Evolutionary conservation across 2,329 filamentous ascomycete species (phyloP), one percentile per base, ranked within the genome.

Genomic region (Hymenotorrendiella dingleyae): DNA sequence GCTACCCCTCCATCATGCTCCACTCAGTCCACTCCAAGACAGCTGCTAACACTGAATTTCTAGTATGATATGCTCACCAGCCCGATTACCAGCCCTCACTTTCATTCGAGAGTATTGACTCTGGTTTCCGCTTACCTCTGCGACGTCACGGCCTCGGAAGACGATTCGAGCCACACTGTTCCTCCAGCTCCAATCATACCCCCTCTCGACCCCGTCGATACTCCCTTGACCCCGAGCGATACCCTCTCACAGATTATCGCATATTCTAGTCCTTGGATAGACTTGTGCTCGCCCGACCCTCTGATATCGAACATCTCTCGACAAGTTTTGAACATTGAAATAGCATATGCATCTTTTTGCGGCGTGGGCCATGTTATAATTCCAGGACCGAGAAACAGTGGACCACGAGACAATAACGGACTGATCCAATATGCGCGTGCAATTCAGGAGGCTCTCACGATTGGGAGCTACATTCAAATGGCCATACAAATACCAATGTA

Each of bases 261-360:
- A 11, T 82, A 84, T 45, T 80, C 80, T n/a, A 95, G 89, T 63
- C 78, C 87, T 5, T 97, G 91, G 91, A 91, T 95, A 53, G 90
- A 97, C 60, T 69, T 97, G 10, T 84, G 82, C 56, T 94, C 90
- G 2, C 68, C 80, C 1, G 84, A 96, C 62, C 86, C 89, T 6
- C 65, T 91, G 49, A 82, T 97, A 49, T 81, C 88, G 6, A 86
- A 86, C 62, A 75, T 97, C 45, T 96, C 91, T 26, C 80, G 86
- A 33, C 91, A 96, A 66, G 85, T 94, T 6, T 71, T 98, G 50
- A 89, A 89, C 61, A 74, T 95, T 28, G 93, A 98, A 62, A 76
- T 97, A 36, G 86, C 88, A 36, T 98, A 96, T 66, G 93, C 94
- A 50, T 90, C 88, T 49, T 98, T 97, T 66, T 96, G 89, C 59